Evolutionary conservation across 257 asterid species (phyloP).

Genomic region (Capsicum baccatum): DNA sequence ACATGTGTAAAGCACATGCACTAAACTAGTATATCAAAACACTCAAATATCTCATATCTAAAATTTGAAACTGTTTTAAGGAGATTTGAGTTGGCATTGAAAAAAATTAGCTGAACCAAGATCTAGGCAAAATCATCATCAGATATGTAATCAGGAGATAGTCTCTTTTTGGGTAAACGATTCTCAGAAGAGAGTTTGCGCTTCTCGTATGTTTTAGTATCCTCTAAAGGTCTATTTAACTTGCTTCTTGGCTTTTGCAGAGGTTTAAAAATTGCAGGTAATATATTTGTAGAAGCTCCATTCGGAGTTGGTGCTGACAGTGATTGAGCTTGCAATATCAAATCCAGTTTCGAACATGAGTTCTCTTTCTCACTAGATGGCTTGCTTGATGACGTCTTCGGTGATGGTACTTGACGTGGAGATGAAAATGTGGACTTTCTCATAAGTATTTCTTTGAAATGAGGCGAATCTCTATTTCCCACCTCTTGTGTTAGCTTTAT

Average conservation of each 20-base stretch:
- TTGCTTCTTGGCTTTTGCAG: constrained; percentile 51
- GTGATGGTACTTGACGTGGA: constrained; percentile 29
- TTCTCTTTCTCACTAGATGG: constrained; percentile 41
- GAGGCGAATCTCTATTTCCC: constrained; percentile 41
- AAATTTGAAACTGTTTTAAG: too few species aligned
- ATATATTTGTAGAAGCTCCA: constrained; percentile 39
- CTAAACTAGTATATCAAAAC: too few species aligned
- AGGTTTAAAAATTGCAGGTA: constrained; percentile 49
- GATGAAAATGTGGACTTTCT: constrained; percentile 4
- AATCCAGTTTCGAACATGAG: constrained; percentile 39
- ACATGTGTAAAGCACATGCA: too few species aligned
- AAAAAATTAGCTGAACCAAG: background rate
- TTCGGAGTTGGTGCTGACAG: constrained; percentile 41
- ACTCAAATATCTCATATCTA: too few species aligned
- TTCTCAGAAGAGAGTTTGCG: constrained; percentile 43
- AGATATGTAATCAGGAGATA: constrained; percentile 44
- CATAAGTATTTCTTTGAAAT: constrained; percentile 35
- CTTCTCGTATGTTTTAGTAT: constrained; percentile 39
- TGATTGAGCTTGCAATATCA: constrained; percentile 44
- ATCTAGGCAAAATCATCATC: constrained; percentile 76
- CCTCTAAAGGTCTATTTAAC: constrained; percentile 53
- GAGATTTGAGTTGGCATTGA: too few species aligned
- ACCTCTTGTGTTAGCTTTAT: constrained; percentile 43
- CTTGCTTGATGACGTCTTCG: background rate
- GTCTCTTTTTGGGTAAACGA: constrained; percentile 53